Percentiles rank a stretch among this genome's conserved stretches.
Conservation (phyloP, 257 asterid species). For the Leptodermis oblonga region DNA sequence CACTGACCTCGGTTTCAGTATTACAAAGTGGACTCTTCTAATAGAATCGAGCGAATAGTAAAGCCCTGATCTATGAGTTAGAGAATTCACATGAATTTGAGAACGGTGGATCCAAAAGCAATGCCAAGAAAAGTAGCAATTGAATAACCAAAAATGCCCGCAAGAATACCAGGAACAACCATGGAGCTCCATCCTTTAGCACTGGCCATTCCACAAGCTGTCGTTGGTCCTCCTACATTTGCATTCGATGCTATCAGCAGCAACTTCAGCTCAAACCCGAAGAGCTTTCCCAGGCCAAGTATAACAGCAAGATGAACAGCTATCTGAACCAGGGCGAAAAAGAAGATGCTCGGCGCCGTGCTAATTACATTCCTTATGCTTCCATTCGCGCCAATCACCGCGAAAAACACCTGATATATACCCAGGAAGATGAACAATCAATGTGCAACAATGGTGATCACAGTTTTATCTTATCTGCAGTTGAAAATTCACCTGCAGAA, state of each 20-base stretch:
- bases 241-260: slow-evolving; percentile 95
- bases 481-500: slow-evolving; percentile 85
- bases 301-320: slow-evolving; percentile 65
- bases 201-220: slow-evolving; percentile 97
- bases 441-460: not conserved
- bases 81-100: slow-evolving; percentile 53
- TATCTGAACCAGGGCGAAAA: slow-evolving; percentile 72
- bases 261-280: slow-evolving; percentile 57
- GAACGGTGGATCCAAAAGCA: slow-evolving; percentile 62
- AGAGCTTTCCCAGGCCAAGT: slow-evolving; percentile 73
- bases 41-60: too few relatives aligned
- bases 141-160: slow-evolving; percentile 81
- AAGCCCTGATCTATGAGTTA: not conserved
- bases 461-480: not conserved
- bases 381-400: slow-evolving; percentile 83
- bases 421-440: not conserved
- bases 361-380: slow-evolving; percentile 60
- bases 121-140: slow-evolving; percentile 89
- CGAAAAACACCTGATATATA: slow-evolving; percentile 54
- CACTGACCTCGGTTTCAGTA: too few relatives aligned
- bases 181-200: slow-evolving; percentile 92
- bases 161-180: slow-evolving; percentile 81
- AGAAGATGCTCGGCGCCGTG: slow-evolving; percentile 79
- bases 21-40: too few relatives aligned
- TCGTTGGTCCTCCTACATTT: slow-evolving; percentile 96